Percentiles rank a stretch among this genome's conserved stretches.
Conservation (phyloP, 495 filamentous ascomycete genomes). For the Letharia lupina region DNA sequence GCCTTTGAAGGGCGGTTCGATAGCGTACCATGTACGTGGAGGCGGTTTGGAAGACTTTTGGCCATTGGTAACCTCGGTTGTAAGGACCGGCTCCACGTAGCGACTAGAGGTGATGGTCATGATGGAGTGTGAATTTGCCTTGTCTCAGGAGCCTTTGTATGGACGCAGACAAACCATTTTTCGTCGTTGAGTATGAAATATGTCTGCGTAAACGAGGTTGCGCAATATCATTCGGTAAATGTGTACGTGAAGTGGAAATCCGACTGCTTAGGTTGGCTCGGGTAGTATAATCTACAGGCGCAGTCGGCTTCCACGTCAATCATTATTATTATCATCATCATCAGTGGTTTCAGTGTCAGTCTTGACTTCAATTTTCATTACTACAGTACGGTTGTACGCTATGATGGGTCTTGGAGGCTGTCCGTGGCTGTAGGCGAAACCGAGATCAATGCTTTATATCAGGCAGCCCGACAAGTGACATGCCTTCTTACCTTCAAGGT, state of each 20-base stretch:
- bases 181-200: not conserved
- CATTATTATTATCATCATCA: not conserved
- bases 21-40: conserved; percentile 44
- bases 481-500: conserved; percentile 70
- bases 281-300: not conserved
- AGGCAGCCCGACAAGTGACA: not conserved
- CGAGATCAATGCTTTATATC: not conserved
- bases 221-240: not conserved
- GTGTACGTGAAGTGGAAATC: not conserved
- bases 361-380: not conserved
- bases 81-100: conserved; percentile 34
- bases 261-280: not conserved
- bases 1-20: conserved; percentile 72
- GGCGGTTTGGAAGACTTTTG: conserved; percentile 40
- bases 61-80: conserved; percentile 30
- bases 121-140: conserved; percentile 20
- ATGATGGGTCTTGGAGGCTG: conserved; percentile 71
- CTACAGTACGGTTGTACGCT: conserved; percentile 10
- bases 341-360: not conserved
- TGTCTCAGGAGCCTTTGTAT: not conserved
- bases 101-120: conserved; percentile 45
- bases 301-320: not conserved
- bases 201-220: not conserved
- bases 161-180: not conserved
- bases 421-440: conserved; percentile 57